A percentile compares a stretch with the other conserved stretches of the same genome.
Conservation (phyloP, 805 yeast species). For the Wickerhamomyces xylosicus region DNA sequence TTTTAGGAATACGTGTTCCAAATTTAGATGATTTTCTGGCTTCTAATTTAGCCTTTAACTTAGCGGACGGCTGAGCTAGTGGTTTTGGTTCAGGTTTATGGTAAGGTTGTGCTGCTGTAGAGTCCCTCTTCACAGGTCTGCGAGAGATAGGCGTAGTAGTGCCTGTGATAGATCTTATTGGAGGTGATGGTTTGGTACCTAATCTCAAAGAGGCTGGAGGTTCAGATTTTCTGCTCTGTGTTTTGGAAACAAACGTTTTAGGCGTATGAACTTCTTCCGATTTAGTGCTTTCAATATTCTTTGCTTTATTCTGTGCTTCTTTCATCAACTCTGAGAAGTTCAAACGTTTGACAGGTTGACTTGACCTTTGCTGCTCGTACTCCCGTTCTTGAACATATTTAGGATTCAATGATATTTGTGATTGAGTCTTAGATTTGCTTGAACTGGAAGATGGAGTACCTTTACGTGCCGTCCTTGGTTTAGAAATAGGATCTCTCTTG, state of each 20-base stretch:
- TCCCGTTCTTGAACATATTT: slow-evolving; percentile 1
- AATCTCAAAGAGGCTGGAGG: slow-evolving; percentile 1
- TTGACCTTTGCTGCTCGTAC: slow-evolving; percentile 1
- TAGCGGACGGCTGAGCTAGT: slow-evolving; percentile 48
- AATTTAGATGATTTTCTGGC: slow-evolving; percentile 19
- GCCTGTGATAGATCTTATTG: not conserved
- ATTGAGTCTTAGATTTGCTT: not conserved
- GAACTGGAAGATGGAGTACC: not conserved
- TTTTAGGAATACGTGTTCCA: too few relatives aligned
- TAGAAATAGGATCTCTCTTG: slow-evolving; percentile 19
- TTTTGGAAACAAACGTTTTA: slow-evolving; percentile 3
- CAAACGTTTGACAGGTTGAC: slow-evolving; percentile 30
- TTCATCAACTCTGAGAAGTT: slow-evolving; percentile 48
- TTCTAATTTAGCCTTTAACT: slow-evolving; percentile 36
- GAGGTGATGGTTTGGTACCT: not conserved
- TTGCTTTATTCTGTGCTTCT: slow-evolving; percentile 35
- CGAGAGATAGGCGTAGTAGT: not conserved
- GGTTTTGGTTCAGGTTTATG: slow-evolving; percentile 12
- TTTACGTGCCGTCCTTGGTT: slow-evolving; percentile 1
- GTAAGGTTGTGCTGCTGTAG: slow-evolving; percentile 1
- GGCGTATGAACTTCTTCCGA: slow-evolving; percentile 12
- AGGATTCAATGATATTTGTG: not conserved
- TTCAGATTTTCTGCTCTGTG: slow-evolving; percentile 5
- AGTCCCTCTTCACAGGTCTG: not conserved
- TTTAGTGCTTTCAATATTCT: slow-evolving; percentile 6